A percentile compares a stretch with the other conserved stretches of the same genome.
phyloP scores from a whole-genome alignment of 2,329 filamentous ascomycete genomes.

The Cladophialophora immunda region DNA sequence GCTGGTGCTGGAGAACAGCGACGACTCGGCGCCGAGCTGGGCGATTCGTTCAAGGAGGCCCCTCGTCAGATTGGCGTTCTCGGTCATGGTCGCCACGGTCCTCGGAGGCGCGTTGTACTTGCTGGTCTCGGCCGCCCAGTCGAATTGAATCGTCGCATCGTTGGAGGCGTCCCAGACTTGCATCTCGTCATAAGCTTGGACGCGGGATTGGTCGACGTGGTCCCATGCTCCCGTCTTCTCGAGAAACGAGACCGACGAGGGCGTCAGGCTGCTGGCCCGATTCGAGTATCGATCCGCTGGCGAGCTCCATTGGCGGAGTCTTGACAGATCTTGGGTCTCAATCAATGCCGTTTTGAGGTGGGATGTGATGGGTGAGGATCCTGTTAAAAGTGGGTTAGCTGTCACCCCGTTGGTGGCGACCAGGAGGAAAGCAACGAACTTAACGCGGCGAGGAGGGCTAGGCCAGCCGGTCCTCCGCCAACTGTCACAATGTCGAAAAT shows the following conservation, averaged over 20 bases:
- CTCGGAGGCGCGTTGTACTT: constrained; percentile 50
- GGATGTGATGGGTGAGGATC: constrained; percentile 76
- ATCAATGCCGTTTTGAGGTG: constrained; percentile 85
- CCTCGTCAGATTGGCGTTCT: constrained; percentile 88
- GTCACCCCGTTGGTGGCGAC: constrained; percentile 2
- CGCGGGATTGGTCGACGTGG: constrained; percentile 74
- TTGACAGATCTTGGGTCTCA: constrained; percentile 84
- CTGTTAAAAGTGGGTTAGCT: constrained; percentile 54
- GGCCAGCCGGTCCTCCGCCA: constrained; percentile 85
- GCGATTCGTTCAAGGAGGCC: constrained; percentile 77
- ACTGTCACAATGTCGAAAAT: constrained; percentile 95
- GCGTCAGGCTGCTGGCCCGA: constrained; percentile 93
- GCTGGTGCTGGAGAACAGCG: constrained; percentile 77
- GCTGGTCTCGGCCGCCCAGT: constrained; percentile 66
- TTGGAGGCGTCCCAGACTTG: constrained; percentile 97
- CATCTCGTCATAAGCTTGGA: constrained; percentile 94
- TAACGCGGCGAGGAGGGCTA: constrained; percentile 80
- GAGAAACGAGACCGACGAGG: constrained; percentile 83
- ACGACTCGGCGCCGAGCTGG: constrained; percentile 65
- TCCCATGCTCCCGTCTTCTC: constrained; percentile 85
- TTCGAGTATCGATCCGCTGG: constrained; percentile 81
- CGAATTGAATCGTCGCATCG: constrained; percentile 87
- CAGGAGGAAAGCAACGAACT: constrained; percentile 61
- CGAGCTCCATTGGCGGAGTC: constrained; percentile 71
- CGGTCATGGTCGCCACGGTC: constrained; percentile 93